Conservation (phyloP, 306 rosid genomes). For the Lotus japonicus region DNA sequence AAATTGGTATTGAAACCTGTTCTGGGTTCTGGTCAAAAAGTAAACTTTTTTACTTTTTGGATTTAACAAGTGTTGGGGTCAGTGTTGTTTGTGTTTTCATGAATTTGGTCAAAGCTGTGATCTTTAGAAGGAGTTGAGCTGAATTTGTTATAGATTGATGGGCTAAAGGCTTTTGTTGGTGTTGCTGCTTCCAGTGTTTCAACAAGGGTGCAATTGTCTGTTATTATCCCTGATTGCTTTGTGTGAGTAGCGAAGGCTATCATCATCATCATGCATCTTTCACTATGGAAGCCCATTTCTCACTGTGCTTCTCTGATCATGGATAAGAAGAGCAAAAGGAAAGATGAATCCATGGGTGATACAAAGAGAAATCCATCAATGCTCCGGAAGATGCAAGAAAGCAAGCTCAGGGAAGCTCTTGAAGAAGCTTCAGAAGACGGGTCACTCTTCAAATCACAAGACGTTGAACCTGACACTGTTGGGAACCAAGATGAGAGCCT, state of each 20-base stretch:
- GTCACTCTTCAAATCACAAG: constrained; percentile 63
- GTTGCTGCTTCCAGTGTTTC: neutral
- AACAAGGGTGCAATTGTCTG: neutral
- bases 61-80: constrained; percentile 10
- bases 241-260: constrained; percentile 18
- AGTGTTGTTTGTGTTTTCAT: neutral
- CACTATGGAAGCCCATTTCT: constrained; percentile 96
- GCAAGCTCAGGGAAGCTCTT: constrained; percentile 91
- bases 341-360: constrained; percentile 49
- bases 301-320: constrained; percentile 84
- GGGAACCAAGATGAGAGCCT: constrained; percentile 54
- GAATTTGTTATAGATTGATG: constrained; percentile 23
- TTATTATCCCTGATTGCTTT: constrained; percentile 4
- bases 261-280: constrained; percentile 62
- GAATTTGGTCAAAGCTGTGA: no score
- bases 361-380: constrained; percentile 47
- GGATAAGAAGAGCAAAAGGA: constrained; percentile 76
- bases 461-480: constrained; percentile 53
- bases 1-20: constrained; percentile 15
- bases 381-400: constrained; percentile 78
- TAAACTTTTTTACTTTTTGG: neutral
- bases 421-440: constrained; percentile 99
- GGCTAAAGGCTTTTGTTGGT: constrained; percentile 19
- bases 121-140: constrained; percentile 11
- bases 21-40: neutral